Conservation (phyloP, 257 asterid species). For the Phtheirospermum japonicum region DNA sequence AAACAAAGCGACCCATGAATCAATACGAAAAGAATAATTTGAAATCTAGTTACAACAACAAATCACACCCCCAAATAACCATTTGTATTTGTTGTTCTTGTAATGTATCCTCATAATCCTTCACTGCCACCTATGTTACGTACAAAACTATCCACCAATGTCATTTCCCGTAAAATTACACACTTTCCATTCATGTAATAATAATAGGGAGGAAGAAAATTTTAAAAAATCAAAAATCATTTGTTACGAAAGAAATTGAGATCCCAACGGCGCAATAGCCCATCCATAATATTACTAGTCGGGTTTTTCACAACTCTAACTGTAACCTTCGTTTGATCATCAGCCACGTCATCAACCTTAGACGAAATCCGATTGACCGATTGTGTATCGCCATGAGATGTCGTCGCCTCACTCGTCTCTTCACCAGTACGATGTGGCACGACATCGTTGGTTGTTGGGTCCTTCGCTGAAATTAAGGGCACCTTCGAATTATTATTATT, state of each 20-base stretch:
- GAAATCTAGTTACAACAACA: conserved; percentile 21
- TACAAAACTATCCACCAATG: conserved; percentile 9
- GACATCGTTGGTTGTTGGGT: conserved; percentile 1
- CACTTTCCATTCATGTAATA: not conserved
- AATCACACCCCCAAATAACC: conserved; percentile 3
- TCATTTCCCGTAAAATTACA: conserved; percentile 11
- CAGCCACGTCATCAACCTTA: conserved; percentile 36
- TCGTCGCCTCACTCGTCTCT: conserved; percentile 27
- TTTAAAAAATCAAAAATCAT: conserved; percentile 31
- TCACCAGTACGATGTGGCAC: conserved; percentile 23
- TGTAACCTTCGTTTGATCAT: conserved; percentile 54
- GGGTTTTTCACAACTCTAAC: conserved; percentile 66
- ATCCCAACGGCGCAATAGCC: conserved; percentile 81
- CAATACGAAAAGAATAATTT: conserved; percentile 16
- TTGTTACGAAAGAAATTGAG: conserved; percentile 60
- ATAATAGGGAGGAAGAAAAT: not conserved
- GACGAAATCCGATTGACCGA: conserved; percentile 36
- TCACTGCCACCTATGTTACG: not conserved
- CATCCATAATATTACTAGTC: conserved; percentile 57
- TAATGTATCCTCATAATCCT: not conserved
- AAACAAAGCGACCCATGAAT: too few species aligned
- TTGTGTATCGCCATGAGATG: conserved; percentile 7
- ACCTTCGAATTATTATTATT: conserved; percentile 24
- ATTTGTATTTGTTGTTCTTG: not conserved
- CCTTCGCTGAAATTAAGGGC: conserved; percentile 1